Conservation (phyloP, 352 stramenopile species). For the Thraustochytrium sp. region DNA sequence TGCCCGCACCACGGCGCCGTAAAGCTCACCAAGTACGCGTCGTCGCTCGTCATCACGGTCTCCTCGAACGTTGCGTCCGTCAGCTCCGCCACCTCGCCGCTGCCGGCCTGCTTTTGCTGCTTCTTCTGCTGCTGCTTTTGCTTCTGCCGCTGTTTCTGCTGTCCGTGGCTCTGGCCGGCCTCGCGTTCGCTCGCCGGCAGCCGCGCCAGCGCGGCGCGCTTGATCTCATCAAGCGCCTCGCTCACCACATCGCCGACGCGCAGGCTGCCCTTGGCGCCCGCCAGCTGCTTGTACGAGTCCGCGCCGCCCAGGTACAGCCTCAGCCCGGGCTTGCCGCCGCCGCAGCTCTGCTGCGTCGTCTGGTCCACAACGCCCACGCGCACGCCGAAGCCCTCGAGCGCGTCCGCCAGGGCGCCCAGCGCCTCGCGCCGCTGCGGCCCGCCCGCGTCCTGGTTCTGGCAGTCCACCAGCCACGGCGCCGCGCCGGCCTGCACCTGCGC, state of each 20-base stretch:
- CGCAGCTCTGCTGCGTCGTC: constrained; percentile 40
- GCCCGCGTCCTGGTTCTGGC: background rate
- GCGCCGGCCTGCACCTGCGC: background rate
- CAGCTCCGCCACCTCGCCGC: constrained; percentile 40
- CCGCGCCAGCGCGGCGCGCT: background rate
- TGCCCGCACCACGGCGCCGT: constrained; percentile 89
- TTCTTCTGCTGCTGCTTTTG: background rate
- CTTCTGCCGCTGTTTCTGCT: background rate
- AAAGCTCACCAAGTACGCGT: constrained; percentile 84
- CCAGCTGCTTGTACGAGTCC: background rate
- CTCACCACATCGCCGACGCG: background rate
- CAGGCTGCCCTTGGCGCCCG: background rate
- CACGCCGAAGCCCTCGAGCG: constrained; percentile 70
- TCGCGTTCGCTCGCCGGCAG: background rate
- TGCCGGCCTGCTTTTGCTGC: background rate
- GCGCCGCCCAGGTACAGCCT: background rate
- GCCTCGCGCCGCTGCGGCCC: constrained; percentile 50
- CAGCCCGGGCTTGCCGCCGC: background rate
- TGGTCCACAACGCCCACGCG: constrained; percentile 70
- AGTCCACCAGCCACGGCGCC: background rate
- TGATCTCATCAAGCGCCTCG: background rate
- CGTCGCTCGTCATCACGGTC: constrained; percentile 50
- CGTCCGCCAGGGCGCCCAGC: constrained; percentile 79
- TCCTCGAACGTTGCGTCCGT: constrained; percentile 52
- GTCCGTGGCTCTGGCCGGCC: background rate